Conservation (phyloP, 352 stramenopile species). For the Pseudoperonospora humuli region DNA sequence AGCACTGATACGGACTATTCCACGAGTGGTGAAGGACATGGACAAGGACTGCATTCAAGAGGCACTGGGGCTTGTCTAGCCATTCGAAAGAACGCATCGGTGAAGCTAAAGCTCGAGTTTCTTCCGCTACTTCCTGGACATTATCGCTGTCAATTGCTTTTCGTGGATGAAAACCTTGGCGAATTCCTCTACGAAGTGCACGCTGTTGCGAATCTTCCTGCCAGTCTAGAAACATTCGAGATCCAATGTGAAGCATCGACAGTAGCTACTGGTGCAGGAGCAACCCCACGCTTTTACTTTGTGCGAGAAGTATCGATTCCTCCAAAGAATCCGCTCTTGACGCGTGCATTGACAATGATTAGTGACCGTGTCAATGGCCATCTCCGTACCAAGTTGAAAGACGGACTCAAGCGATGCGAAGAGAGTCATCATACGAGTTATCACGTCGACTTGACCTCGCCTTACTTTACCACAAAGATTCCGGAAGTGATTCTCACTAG, state of each 20-base stretch:
- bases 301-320: conserved; percentile 73
- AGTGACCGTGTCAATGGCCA: conserved; percentile 63
- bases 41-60: conserved; percentile 6
- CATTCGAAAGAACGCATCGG: conserved; percentile 46
- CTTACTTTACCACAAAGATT: conserved; percentile 68
- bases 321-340: conserved; percentile 71
- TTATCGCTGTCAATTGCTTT: conserved; percentile 87
- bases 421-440: conserved; percentile 61
- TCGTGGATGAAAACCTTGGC: conserved; percentile 89
- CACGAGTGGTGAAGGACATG: conserved; percentile 1
- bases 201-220: conserved; percentile 69
- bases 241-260: conserved; percentile 61
- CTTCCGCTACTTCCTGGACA: conserved; percentile 81
- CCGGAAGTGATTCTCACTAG: conserved; percentile 36
- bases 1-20: conserved; percentile 13
- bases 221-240: conserved; percentile 63
- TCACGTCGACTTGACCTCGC: conserved; percentile 78
- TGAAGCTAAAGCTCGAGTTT: conserved; percentile 82
- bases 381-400: conserved; percentile 66
- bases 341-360: conserved; percentile 55
- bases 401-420: conserved; percentile 71
- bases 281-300: conserved; percentile 34
- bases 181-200: conserved; percentile 92
- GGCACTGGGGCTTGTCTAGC: conserved; percentile 11
- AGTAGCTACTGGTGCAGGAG: conserved; percentile 2